Conservation (phyloP, 768 basidiomycete genomes). For the Lactifluus pinguis region DNA sequence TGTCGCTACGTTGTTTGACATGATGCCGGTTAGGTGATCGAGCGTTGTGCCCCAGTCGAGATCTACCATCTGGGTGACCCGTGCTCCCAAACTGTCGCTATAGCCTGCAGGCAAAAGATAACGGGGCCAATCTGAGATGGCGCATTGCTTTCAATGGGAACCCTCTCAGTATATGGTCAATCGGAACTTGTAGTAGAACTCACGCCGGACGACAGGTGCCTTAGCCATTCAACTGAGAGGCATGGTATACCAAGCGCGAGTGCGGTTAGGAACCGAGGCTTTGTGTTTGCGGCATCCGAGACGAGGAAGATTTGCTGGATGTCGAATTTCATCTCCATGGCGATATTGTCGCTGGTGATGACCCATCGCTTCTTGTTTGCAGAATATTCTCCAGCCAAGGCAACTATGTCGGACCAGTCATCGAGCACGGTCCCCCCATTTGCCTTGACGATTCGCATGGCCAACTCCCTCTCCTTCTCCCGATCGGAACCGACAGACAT, state of each 20-base stretch:
- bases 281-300: constrained; percentile 56
- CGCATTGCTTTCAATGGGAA: not conserved
- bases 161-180: not conserved
- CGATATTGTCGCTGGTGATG: constrained; percentile 39
- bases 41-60: constrained; percentile 39
- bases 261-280: constrained; percentile 73
- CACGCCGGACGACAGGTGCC: constrained; percentile 29
- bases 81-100: constrained; percentile 31
- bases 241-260: constrained; percentile 85
- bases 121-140: constrained; percentile 46
- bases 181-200: constrained; percentile 1
- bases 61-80: constrained; percentile 42
- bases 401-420: constrained; percentile 50
- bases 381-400: constrained; percentile 43
- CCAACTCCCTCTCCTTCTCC: constrained; percentile 34
- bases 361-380: constrained; percentile 43
- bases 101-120: constrained; percentile 50
- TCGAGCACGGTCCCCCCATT: constrained; percentile 52
- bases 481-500: constrained; percentile 32
- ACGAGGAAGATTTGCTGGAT: constrained; percentile 55
- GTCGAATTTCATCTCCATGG: constrained; percentile 34
- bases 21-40: constrained; percentile 50
- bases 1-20: constrained; percentile 44
- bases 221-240: constrained; percentile 49
- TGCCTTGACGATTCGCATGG: constrained; percentile 36